Percentiles rank a stretch among this genome's conserved stretches.
Evolutionary conservation across 345 rosid genomes (phyloP).

Genomic region (Bretschneidera sinensis): DNA sequence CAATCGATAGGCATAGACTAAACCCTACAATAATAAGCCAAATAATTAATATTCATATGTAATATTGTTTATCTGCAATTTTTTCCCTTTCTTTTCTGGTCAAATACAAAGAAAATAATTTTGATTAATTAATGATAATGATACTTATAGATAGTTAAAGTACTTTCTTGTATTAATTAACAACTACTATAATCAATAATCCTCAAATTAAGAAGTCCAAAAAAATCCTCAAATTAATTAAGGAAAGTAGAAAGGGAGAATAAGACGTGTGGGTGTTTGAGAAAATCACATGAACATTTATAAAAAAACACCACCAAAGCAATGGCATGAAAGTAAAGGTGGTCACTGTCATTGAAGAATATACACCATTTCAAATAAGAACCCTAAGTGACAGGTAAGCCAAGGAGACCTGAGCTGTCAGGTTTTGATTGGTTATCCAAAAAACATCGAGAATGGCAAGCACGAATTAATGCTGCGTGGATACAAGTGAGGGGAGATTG

Average conservation of each 20-base stretch:
- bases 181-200: no score
- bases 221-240: no score
- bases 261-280: constrained; percentile 26
- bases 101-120: no score
- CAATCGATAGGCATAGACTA: no score
- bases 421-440: constrained; percentile 26
- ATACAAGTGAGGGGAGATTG: constrained; percentile 16
- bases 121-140: no score
- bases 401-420: constrained; percentile 33
- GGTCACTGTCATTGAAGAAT: constrained; percentile 27
- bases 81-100: background rate
- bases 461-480: constrained; percentile 42
- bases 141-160: no score
- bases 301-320: background rate
- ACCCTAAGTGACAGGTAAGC: constrained; percentile 23
- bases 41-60: no score
- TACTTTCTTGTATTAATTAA: no score
- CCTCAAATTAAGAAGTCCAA: no score
- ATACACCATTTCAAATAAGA: constrained; percentile 14
- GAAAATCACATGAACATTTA: constrained; percentile 34
- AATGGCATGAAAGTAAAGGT: constrained; percentile 9
- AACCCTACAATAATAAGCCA: no score
- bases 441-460: constrained; percentile 40
- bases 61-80: no score
- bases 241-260: constrained; percentile 18